Percentiles rank a stretch among this genome's conserved stretches.
Conservation (phyloP, 2,329 filamentous ascomycete species). For the Calonectria multiphialidica region DNA sequence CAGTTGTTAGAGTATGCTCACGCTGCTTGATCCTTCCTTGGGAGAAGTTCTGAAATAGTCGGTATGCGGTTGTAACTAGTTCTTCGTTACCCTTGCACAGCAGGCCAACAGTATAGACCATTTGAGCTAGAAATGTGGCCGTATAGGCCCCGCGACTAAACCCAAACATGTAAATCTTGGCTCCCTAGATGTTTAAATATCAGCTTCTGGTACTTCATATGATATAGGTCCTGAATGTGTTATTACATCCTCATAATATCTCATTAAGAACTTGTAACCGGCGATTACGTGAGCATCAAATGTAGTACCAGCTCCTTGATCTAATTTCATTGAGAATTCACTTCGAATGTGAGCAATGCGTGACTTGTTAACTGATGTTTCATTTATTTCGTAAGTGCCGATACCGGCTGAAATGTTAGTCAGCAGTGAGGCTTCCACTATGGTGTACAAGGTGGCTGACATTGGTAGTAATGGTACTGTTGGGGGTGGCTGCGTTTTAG, state of each 20-base stretch:
- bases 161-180: constrained; percentile 67
- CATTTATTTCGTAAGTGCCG: constrained; percentile 61
- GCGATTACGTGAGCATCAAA: constrained; percentile 65
- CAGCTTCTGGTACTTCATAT: neutral
- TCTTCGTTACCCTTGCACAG: constrained; percentile 65
- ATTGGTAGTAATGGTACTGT: constrained; percentile 65
- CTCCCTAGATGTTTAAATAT: constrained; percentile 46
- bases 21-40: constrained; percentile 47
- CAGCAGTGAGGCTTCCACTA: neutral
- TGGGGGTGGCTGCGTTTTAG: constrained; percentile 58
- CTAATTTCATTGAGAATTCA: constrained; percentile 53
- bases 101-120: constrained; percentile 62
- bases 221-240: neutral
- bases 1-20: constrained; percentile 29
- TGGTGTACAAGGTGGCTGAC: constrained; percentile 41
- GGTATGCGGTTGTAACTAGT: constrained; percentile 64
- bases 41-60: constrained; percentile 56
- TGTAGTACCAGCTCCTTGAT: constrained; percentile 58
- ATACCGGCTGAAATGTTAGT: constrained; percentile 54
- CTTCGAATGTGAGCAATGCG: constrained; percentile 49
- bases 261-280: constrained; percentile 67
- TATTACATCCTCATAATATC: constrained; percentile 59
- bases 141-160: constrained; percentile 66
- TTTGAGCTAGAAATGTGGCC: constrained; percentile 64
- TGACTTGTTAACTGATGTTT: constrained; percentile 54